phyloP scores from a whole-genome alignment of 2,329 filamentous ascomycete species.

The Endoconidiophora laricicola region DNA sequence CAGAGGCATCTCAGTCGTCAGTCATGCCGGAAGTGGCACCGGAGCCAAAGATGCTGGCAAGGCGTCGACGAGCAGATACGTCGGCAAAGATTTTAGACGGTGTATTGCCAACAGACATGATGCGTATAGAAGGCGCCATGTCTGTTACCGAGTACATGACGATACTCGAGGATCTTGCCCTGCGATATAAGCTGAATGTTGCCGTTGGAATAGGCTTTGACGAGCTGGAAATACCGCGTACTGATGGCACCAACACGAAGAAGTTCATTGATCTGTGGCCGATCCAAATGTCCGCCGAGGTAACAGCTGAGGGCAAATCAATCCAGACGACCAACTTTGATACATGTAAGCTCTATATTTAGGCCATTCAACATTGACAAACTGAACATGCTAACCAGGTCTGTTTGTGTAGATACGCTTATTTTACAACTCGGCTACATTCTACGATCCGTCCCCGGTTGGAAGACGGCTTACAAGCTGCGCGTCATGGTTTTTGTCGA shows the following conservation, averaged over 20 bases:
- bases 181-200: conserved; percentile 67
- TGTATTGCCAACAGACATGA: conserved; percentile 50
- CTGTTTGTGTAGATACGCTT: conserved; percentile 38
- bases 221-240: conserved; percentile 51
- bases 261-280: conserved; percentile 81
- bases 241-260: conserved; percentile 41
- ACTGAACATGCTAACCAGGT: conserved; percentile 11
- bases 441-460: conserved; percentile 61
- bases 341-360: conserved; percentile 43
- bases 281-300: conserved; percentile 81
- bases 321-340: conserved; percentile 80
- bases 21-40: too few species aligned
- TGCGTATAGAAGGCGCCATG: conserved; percentile 51
- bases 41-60: too few species aligned
- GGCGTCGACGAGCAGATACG: conserved; percentile 24
- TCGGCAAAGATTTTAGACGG: conserved; percentile 35
- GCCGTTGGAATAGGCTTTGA: conserved; percentile 73
- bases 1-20: too few species aligned
- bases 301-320: conserved; percentile 48
- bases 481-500: conserved; percentile 79
- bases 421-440: conserved; percentile 79
- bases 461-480: conserved; percentile 56
- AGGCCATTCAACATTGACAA: background rate
- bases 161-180: conserved; percentile 63
- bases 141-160: conserved; percentile 61